A percentile compares a stretch with the other conserved stretches of the same genome.
phyloP scores from a whole-genome alignment of 805 yeast genomes.

The Candida bentonensis region DNA sequence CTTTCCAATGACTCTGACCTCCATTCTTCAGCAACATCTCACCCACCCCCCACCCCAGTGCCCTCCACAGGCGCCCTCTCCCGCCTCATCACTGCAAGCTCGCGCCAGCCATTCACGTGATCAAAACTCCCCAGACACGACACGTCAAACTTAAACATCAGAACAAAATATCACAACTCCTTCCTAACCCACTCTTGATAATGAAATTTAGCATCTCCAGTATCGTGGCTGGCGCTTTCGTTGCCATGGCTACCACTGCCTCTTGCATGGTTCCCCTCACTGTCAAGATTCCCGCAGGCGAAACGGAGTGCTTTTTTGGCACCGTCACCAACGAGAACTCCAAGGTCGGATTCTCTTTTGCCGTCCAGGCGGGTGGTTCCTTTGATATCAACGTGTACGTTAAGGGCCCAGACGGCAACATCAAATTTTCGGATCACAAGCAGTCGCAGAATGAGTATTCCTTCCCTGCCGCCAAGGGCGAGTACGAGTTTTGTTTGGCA shows the following conservation, averaged over 20 bases:
- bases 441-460: constrained; percentile 72
- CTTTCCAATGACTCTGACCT: too few relatives aligned
- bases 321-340: constrained; percentile 47
- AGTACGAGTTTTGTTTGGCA: constrained; percentile 76
- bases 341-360: constrained; percentile 62
- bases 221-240: not conserved
- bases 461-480: constrained; percentile 60
- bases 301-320: constrained; percentile 55
- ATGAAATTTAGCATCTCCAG: not conserved
- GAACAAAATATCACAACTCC: not conserved
- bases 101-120: too few relatives aligned
- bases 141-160: not conserved
- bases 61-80: too few relatives aligned
- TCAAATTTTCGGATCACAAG: constrained; percentile 39
- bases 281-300: constrained; percentile 62
- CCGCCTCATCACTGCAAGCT: too few relatives aligned
- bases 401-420: constrained; percentile 40
- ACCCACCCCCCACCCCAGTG: too few relatives aligned
- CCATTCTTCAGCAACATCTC: too few relatives aligned
- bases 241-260: constrained; percentile 19
- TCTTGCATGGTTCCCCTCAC: constrained; percentile 44
- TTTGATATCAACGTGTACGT: constrained; percentile 62
- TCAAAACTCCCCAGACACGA: too few relatives aligned
- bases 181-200: not conserved
- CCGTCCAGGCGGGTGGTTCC: constrained; percentile 69